These are phyloP conservation scores for Kwoniella botswanensis DNA, from an alignment of 768 basidiomycete species.

Conservation along the genomic window DNA sequence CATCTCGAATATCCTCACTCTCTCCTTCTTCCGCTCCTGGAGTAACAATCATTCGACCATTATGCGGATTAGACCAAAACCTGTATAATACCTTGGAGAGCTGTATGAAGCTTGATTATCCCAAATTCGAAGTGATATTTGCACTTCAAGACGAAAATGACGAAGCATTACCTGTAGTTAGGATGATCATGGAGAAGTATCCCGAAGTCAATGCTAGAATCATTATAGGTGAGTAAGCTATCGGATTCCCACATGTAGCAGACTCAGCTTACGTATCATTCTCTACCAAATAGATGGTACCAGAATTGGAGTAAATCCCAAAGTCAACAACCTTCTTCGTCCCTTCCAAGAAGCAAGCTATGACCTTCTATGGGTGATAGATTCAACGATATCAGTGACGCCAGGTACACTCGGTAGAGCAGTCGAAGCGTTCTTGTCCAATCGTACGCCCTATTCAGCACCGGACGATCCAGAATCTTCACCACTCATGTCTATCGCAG, in stretches of 20 bases:
- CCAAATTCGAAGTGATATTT: conserved; percentile 86
- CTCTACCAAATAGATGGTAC: conserved; percentile 68
- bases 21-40: conserved; percentile 67
- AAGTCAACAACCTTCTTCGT: conserved; percentile 92
- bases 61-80: conserved; percentile 94
- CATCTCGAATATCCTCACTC: conserved; percentile 67
- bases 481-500: conserved; percentile 29
- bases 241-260: conserved; percentile 34
- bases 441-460: conserved; percentile 17
- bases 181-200: conserved; percentile 76
- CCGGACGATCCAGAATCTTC: conserved; percentile 46
- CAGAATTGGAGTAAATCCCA: conserved; percentile 88
- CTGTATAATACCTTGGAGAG: conserved; percentile 95
- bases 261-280: neutral
- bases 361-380: conserved; percentile 94
- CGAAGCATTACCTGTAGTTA: conserved; percentile 82
- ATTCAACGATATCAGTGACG: conserved; percentile 86
- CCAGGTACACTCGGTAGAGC: conserved; percentile 80
- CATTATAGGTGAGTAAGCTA: conserved; percentile 68
- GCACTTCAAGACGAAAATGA: conserved; percentile 88
- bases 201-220: conserved; percentile 74
- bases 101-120: conserved; percentile 88
- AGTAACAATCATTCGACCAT: conserved; percentile 89
- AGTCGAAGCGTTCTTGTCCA: conserved; percentile 69
- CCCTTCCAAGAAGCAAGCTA: conserved; percentile 79